These are phyloP conservation scores for Endotrypanum monterogeii DNA, from an alignment of 208 protist genomes.

Conservation along the genomic window DNA sequence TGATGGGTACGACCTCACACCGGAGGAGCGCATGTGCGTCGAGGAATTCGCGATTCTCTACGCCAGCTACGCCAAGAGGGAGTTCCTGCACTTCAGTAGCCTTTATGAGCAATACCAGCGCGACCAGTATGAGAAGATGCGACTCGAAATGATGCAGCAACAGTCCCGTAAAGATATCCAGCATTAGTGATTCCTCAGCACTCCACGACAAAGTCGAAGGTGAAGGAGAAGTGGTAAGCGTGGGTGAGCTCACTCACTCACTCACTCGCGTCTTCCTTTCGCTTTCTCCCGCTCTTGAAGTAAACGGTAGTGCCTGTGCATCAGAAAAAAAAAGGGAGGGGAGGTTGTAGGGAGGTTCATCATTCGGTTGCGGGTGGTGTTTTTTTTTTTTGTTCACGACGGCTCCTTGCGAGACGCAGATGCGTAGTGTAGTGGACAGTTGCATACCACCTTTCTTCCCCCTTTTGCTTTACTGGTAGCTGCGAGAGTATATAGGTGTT, in stretches of 20 bases:
- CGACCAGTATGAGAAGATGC: conserved; percentile 67
- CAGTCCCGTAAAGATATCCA: conserved; percentile 66
- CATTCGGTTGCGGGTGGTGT: not conserved
- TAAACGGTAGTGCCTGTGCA: not conserved
- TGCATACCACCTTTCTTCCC: not conserved
- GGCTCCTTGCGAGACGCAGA: not conserved
- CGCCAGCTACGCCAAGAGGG: conserved; percentile 58
- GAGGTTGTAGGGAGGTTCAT: not conserved
- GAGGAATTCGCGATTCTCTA: conserved; percentile 86
- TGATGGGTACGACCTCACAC: conserved; percentile 47
- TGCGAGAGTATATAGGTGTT: no score
- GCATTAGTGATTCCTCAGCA: conserved; percentile 27
- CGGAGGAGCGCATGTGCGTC: conserved; percentile 74
- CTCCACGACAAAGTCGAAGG: not conserved
- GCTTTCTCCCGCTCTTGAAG: not conserved
- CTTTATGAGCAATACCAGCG: conserved; percentile 81
- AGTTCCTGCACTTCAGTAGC: conserved; percentile 61
- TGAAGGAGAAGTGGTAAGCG: not conserved
- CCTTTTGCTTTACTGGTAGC: not conserved
- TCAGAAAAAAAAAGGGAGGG: no score
- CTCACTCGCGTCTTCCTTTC: no score
- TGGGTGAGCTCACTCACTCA: no score
- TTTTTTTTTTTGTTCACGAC: not conserved
- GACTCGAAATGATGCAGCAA: conserved; percentile 62
- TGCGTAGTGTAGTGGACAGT: not conserved